Base-by-base conservation (phyloP, 768 basidiomycete genomes). In the Kwoniella bestiolae region DNA sequence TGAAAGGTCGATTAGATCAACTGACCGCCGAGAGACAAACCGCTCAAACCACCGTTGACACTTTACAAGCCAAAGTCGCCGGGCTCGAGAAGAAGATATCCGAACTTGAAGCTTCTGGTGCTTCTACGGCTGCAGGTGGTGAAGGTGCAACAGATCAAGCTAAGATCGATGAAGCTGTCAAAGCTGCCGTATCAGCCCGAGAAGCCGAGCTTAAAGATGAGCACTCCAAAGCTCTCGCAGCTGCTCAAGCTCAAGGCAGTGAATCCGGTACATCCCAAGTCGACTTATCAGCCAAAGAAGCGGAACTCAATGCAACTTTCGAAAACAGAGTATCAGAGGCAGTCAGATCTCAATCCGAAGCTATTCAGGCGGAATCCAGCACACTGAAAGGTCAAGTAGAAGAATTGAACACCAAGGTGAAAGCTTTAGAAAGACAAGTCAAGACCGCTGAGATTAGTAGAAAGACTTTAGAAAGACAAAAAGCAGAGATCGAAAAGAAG, bases 391-490 rank as follows among this genome's bases (percentile, higher is more conserved):
- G 52, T 7, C 51, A 77, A 52, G 60, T 71, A 3, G 73, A 66
- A 32, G 72, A 71, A 23, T 38, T 75, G 41, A 38, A 67, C 31
- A 44, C 45, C 28, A 75, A 77, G 64, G 58, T 77, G 49, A 77
- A 75, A 44, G 57, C 60, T 4, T 50, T 75, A 31, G 74, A 75
- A 55, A 67, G 72, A 61, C 74, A 75, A 46, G 59, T 60, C 14
- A 69, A 66, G 65, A 77, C 73, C 28, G 72, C 73, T 3, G 76
- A 77, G 56, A 77, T 77, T 26, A 59, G 66, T 3, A 57, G 76
- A 23, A 77, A 77, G 58, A 75, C 74, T 5, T 35, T 77, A 16
- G 76, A 77, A 49, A 65, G 76, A 50, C 73, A 74, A 46, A 75
- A 75, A 53, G 66, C 68, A 8, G 73, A 69, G 16, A 67, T 68